Conservation (phyloP, 257 asterid genomes). For the Schizonepeta tenuifolia region DNA sequence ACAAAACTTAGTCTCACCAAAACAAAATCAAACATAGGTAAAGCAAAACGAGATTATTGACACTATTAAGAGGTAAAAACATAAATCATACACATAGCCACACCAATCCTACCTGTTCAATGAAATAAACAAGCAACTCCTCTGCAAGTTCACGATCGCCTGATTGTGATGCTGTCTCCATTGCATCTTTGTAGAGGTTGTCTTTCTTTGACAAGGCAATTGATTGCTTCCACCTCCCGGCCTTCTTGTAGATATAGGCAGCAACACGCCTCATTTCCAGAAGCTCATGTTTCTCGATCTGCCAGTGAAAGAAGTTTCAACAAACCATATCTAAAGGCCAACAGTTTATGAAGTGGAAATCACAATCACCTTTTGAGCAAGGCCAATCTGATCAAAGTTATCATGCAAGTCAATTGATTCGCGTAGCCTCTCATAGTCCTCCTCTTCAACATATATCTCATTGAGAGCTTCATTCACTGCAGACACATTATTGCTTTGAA, state of each 20-base stretch:
- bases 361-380: constrained; percentile 87
- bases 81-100: constrained; percentile 15
- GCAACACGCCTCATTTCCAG: constrained; percentile 99
- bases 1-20: neutral
- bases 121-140: constrained; percentile 95
- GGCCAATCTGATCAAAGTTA: constrained; percentile 96
- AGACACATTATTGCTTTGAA: constrained; percentile 96
- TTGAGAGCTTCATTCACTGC: constrained; percentile 98
- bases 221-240: constrained; percentile 98
- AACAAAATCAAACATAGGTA: neutral
- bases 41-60: neutral
- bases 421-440: constrained; percentile 93
- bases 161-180: constrained; percentile 99
- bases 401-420: constrained; percentile 96
- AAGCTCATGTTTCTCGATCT: constrained; percentile 99
- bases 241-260: constrained; percentile 97
- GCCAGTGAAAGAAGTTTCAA: constrained; percentile 31
- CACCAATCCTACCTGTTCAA: constrained; percentile 71
- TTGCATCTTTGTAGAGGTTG: constrained; percentile 93
- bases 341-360: constrained; percentile 27
- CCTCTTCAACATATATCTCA: constrained; percentile 97
- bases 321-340: constrained; percentile 16
- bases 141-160: constrained; percentile 99
- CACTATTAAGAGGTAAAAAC: neutral
- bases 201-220: constrained; percentile 98